Evolutionary conservation across 169 alveolate genomes (phyloP), one percentile per base, ranked within the genome.

Genomic region (Babesia bovis): DNA sequence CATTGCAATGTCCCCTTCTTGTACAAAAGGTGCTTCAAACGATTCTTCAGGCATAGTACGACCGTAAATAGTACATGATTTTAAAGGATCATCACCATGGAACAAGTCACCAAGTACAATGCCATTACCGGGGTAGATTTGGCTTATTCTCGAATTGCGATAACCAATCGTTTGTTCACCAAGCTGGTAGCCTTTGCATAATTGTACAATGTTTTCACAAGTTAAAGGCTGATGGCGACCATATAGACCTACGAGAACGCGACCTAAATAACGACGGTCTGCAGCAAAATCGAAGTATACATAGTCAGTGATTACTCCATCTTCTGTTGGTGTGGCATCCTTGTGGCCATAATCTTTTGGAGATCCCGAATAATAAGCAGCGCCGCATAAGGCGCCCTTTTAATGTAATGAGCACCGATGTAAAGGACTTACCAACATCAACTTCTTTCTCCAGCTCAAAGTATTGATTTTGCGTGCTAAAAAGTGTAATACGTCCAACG

Each of bases 1-100:
- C 84, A 86, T 71, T 35, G 92, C 92, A 49, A 86, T 90, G 60
- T 86, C 92, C 32, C 92, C 92, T 44, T 75, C 90, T 57, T 86
- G 92, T 15, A 86, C 89, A 65, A 86, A 86, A 45, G 67, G 75
- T 58, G 70, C 72, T 36, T 82, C 87, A 44, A 82, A 83, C 41
- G 72, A 47, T 71, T 86, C 92, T 59, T 86, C 92, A 6, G 92
- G 92, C 45, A 86, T 77, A 36, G 76, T 77, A 19, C 52, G 57
- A 12, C 52, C 85, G 55, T 83, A 87, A 40, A 87, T 84, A 30
- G 91, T 83, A 58, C 85, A 82, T 23, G 89, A 84, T 58, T 59
- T 82, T 66, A 76, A 50, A 23, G 59, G 42, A 32, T 55, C 40
- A 23, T 53, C 70, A 32, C 66, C 66, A 59, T 87, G 83, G 66